A percentile compares a stretch with the other conserved stretches of the same genome.
These are phyloP conservation scores for Oropetium thomaeum DNA, from an alignment of 176 grass and related monocot species.

Conservation along the genomic window DNA sequence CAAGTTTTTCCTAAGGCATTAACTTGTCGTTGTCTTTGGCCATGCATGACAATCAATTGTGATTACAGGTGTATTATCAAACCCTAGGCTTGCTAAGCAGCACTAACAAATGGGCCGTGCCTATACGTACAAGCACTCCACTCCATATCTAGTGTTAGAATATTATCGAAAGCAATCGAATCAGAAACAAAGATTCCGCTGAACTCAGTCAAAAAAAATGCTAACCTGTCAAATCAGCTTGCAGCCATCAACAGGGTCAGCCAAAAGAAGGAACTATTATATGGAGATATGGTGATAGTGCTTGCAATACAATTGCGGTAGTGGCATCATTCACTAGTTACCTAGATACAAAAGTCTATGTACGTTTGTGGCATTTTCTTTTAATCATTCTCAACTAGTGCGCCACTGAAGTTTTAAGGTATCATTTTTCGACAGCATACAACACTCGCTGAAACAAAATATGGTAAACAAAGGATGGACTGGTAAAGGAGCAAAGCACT, in stretches of 20 bases:
- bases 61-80: not conserved
- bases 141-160: not conserved
- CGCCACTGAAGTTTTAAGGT: conserved; percentile 19
- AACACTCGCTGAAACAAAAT: not conserved
- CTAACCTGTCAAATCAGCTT: not conserved
- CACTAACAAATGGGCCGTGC: not conserved
- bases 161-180: not conserved
- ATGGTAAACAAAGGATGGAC: not conserved
- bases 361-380: not conserved
- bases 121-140: not conserved
- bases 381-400: conserved; percentile 22
- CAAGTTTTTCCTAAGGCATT: not conserved
- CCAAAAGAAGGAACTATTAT: conserved; percentile 6
- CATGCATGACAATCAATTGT: not conserved
- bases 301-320: not conserved
- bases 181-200: not conserved
- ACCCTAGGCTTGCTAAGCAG: not conserved
- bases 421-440: conserved; percentile 3
- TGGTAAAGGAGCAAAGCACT: not conserved
- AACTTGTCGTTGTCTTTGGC: not conserved
- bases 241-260: not conserved
- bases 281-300: not conserved
- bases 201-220: not conserved
- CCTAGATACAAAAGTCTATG: not conserved
- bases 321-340: conserved; percentile 11